Conservation (phyloP, 495 filamentous ascomycete species). For the Neurospora hispaniola region DNA sequence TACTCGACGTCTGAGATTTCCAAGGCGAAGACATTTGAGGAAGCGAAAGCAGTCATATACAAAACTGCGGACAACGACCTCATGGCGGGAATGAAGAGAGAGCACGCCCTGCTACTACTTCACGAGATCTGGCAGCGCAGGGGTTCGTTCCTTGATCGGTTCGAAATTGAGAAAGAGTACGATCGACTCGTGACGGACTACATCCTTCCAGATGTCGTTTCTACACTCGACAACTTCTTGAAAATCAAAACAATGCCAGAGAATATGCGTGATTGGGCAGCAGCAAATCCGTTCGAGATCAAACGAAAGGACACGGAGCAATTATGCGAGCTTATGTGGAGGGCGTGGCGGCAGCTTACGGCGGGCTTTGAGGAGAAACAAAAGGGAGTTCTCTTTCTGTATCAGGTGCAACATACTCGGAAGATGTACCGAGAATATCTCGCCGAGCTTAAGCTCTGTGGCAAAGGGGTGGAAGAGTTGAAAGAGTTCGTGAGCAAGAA, state of each 20-base stretch:
- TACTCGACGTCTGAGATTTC: neutral
- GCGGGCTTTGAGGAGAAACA: neutral
- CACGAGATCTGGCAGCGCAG: neutral
- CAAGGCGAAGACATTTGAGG: neutral
- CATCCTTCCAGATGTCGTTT: neutral
- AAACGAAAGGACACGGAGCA: neutral
- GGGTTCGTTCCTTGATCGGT: neutral
- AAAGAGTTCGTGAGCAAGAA: neutral
- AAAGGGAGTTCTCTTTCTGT: neutral
- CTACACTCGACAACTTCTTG: neutral
- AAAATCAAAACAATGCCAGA: neutral
- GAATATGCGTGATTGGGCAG: neutral
- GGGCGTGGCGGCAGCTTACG: neutral
- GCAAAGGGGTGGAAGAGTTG: neutral
- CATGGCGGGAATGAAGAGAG: neutral
- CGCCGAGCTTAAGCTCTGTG: neutral
- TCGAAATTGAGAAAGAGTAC: neutral
- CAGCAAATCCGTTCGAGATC: neutral
- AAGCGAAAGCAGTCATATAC: neutral
- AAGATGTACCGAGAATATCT: neutral
- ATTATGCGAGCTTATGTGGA: neutral
- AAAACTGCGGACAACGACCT: neutral
- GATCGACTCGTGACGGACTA: neutral
- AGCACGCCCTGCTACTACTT: neutral
- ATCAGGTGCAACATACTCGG: neutral